Conservation (phyloP, 345 rosid species). For the Citrus medica region DNA sequence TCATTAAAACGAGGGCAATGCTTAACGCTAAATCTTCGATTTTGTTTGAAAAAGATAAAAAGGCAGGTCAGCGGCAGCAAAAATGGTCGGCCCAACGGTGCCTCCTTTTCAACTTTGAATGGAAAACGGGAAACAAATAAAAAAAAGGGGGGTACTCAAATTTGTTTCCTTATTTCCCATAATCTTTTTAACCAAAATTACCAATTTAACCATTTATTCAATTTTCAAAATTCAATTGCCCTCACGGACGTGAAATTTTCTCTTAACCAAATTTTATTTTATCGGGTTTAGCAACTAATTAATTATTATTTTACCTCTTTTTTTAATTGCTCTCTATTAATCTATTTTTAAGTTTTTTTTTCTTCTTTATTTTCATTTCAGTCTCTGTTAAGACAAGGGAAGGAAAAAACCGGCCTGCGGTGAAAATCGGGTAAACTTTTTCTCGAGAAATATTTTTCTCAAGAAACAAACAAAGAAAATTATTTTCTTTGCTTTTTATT, state of each 20-base stretch:
- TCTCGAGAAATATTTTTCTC: constrained; percentile 28
- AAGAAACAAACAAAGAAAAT: constrained; percentile 19
- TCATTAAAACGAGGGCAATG: background rate
- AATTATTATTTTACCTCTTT: constrained; percentile 9
- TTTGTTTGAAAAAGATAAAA: constrained; percentile 21
- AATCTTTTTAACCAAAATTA: constrained; percentile 16
- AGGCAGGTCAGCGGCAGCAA: constrained; percentile 39
- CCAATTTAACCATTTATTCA: constrained; percentile 20
- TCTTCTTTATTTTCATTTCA: constrained; percentile 9
- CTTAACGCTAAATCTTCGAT: background rate
- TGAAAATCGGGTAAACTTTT: constrained; percentile 13
- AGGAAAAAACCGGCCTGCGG: constrained; percentile 22
- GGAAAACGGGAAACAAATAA: constrained; percentile 1
- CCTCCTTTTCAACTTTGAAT: constrained; percentile 33
- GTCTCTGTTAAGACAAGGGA: constrained; percentile 26
- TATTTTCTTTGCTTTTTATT: background rate
- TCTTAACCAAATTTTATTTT: constrained; percentile 51
- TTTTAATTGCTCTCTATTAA: background rate
- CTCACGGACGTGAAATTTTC: constrained; percentile 61
- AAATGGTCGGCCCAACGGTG: constrained; percentile 25
- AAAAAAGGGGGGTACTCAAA: background rate
- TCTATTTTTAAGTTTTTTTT: background rate
- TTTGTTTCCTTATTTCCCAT: constrained; percentile 14
- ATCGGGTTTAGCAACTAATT: constrained; percentile 53
- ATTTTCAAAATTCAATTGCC: constrained; percentile 39